These are phyloP conservation scores for Teunomyces tritomae DNA, from an alignment of 805 yeast species.

Conservation along the genomic window DNA sequence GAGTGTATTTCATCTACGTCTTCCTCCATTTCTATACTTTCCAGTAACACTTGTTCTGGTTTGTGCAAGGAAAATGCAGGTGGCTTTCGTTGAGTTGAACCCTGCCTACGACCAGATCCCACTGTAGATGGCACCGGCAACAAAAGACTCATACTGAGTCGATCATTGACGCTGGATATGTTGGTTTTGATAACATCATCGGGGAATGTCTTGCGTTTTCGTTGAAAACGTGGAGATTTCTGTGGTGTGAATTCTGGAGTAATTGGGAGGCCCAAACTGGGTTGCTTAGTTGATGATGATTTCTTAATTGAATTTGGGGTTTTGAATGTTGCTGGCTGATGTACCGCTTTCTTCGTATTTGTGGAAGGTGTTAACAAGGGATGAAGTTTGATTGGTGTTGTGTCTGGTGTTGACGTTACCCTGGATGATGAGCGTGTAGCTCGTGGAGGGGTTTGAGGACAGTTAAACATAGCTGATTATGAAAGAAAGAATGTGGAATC, in stretches of 20 bases:
- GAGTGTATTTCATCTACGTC: not conserved
- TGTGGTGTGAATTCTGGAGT: slow-evolving; percentile 36
- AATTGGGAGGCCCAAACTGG: slow-evolving; percentile 9
- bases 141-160: slow-evolving; percentile 24
- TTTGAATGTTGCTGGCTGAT: slow-evolving; percentile 3
- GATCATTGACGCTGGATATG: slow-evolving; percentile 4
- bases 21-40: slow-evolving; percentile 23
- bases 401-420: not conserved
- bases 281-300: not conserved
- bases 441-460: slow-evolving; percentile 6
- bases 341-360: not conserved
- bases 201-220: slow-evolving; percentile 16
- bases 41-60: slow-evolving; percentile 1
- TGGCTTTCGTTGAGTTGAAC: not conserved
- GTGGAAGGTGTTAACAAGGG: slow-evolving; percentile 4
- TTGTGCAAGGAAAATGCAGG: not conserved
- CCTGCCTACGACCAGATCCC: slow-evolving; percentile 27
- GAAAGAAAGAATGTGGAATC: not conserved
- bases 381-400: not conserved
- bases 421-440: not conserved
- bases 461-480: not conserved
- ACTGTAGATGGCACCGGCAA: slow-evolving; percentile 38
- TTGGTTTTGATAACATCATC: slow-evolving; percentile 15
- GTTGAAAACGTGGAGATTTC: slow-evolving; percentile 19
- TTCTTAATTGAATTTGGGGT: slow-evolving; percentile 1